Percentiles rank a stretch among this genome's conserved stretches.
Conservation (phyloP, 768 basidiomycete species). For the Panaeolus cyanescens region DNA sequence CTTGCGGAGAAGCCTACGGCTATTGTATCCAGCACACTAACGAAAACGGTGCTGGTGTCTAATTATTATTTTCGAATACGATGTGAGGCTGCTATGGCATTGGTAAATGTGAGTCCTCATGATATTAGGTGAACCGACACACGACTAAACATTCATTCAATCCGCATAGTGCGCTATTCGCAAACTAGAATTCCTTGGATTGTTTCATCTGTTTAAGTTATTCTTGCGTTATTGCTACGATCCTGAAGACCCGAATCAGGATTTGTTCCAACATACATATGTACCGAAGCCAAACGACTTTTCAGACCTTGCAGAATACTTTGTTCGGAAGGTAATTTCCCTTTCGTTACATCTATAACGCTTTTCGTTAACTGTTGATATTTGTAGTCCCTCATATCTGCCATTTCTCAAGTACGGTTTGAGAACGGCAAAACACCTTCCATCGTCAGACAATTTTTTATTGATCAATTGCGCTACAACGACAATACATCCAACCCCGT, state of each 20-base stretch:
- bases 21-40: constrained; percentile 88
- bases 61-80: constrained; percentile 97
- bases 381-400: constrained; percentile 70
- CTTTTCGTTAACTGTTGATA: neutral
- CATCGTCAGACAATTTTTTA: constrained; percentile 83
- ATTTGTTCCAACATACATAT: constrained; percentile 84
- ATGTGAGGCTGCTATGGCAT: constrained; percentile 87
- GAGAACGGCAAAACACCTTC: constrained; percentile 85
- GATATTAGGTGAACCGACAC: neutral
- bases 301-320: constrained; percentile 88
- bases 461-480: constrained; percentile 93
- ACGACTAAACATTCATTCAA: constrained; percentile 10
- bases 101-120: constrained; percentile 67
- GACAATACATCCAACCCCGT: constrained; percentile 93
- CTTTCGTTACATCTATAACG: neutral
- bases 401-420: constrained; percentile 85
- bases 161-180: constrained; percentile 80
- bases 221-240: constrained; percentile 92
- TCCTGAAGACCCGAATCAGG: constrained; percentile 77
- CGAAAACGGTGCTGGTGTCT: constrained; percentile 90
- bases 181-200: constrained; percentile 82
- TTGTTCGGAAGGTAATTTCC: constrained; percentile 80
- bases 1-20: constrained; percentile 79
- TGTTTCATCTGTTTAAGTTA: constrained; percentile 95
- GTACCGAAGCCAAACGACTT: constrained; percentile 97